phyloP scores from a whole-genome alignment of 352 stramenopile genomes.

The Phytophthora sp. region DNA sequence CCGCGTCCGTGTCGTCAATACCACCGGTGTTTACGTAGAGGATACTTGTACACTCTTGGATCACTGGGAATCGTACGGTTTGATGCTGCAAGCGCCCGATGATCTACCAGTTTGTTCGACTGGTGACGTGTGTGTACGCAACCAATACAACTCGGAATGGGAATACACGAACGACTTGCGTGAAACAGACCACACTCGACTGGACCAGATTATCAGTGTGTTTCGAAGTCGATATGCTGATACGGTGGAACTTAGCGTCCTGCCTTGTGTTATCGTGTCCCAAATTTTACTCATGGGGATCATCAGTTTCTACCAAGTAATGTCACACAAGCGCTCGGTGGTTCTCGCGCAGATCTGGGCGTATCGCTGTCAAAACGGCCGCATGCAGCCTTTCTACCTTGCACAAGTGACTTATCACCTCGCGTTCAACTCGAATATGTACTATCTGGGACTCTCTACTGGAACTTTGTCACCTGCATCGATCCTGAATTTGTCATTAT shows the following conservation, averaged over 20 bases:
- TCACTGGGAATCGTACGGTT: constrained; percentile 28
- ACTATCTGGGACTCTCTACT: constrained; percentile 29
- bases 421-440: constrained; percentile 36
- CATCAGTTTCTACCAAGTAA: constrained; percentile 35
- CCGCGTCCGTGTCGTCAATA: constrained; percentile 31
- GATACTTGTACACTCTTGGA: constrained; percentile 24
- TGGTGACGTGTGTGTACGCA: constrained; percentile 31
- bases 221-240: constrained; percentile 39
- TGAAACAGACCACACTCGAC: constrained; percentile 3
- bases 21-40: constrained; percentile 34
- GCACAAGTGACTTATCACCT: constrained; percentile 38
- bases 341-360: constrained; percentile 30
- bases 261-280: constrained; percentile 19
- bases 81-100: constrained; percentile 27
- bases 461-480: constrained; percentile 27
- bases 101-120: constrained; percentile 33
- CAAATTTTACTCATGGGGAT: constrained; percentile 39
- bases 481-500: constrained; percentile 24
- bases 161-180: constrained; percentile 23
- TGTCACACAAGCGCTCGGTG: constrained; percentile 31
- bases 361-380: constrained; percentile 35
- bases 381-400: constrained; percentile 37
- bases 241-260: constrained; percentile 19
- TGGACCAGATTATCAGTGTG: constrained; percentile 32
- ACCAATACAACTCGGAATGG: constrained; percentile 29